Base-by-base conservation (phyloP, 129 eudicot species). In the Helianthus tuberosus region DNA sequence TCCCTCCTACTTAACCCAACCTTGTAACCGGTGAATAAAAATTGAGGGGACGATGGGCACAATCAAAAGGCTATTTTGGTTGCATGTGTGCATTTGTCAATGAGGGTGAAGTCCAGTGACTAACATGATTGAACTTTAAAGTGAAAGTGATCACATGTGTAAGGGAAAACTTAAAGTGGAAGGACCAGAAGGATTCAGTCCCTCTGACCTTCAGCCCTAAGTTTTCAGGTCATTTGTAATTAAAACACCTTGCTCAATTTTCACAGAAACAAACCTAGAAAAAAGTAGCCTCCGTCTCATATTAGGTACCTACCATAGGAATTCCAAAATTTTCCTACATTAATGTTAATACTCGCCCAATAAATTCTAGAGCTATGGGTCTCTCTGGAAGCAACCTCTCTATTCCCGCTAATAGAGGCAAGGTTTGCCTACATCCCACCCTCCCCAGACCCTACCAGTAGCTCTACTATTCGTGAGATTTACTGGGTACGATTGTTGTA, bases 61-160 rank as follows among this genome's bases (percentile, higher is more conserved):
- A 3, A 32, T 11, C 54, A 58, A 43, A 58, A 58, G 76, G 27
- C 15, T 43, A 72, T 7, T 71, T 58, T 43, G 55, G 55, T 25
- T 72, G 55, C 27, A 13, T 20, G 66, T 72, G 66, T 57, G 55
- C 75, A 43, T 55, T 46, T 71, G 53, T 38, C 5, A 20, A 20
- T 55, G 57, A 41, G n/a, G 27, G 55, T 72, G 76, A 72, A 58
- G 55, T 57, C 67, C 66, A 14, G 36, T 25, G 66, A 44, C 44
- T 23, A 55, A 59, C 12, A 23, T 72, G 29, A 13, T 59, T 23
- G 11, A 59, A 27, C n/a, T 44, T 13, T 13, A 72, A 11, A 44
- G 67, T 14, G 10, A 72, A 41, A 14, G 6, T 72, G 68, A 41
- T 72, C 29, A 47, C 38, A 67, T 8, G 1, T 16, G 14, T 59